phyloP scores from a whole-genome alignment of 345 rosid genomes.

The Eucalyptus erythrocorys region DNA sequence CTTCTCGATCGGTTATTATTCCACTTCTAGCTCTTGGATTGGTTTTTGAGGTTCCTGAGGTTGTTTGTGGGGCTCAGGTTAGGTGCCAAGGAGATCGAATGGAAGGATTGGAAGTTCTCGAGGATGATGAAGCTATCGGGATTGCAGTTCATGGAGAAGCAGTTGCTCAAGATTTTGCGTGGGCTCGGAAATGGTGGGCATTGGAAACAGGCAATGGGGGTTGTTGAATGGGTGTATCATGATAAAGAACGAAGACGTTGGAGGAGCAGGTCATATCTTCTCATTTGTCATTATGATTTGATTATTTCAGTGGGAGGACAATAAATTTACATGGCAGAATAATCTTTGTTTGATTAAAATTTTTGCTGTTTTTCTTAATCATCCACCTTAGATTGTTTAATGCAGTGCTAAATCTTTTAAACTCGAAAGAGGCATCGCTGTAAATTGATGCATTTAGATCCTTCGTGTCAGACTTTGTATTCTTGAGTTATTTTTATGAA shows the following conservation, averaged over 20 bases:
- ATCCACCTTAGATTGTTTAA: background rate
- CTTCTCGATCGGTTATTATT: background rate
- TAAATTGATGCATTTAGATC: background rate
- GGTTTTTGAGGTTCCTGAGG: background rate
- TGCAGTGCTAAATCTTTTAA: background rate
- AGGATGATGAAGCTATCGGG: slow-evolving; percentile 89
- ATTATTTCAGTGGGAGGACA: background rate
- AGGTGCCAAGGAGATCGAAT: slow-evolving; percentile 50
- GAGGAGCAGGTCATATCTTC: slow-evolving; percentile 54
- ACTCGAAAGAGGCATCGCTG: background rate
- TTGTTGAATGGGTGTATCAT: slow-evolving; percentile 70
- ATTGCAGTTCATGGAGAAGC: slow-evolving; percentile 69
- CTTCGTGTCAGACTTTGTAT: background rate
- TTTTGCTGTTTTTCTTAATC: background rate
- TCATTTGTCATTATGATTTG: background rate
- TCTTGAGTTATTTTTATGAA: background rate
- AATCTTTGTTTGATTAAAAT: background rate
- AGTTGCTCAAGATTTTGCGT: slow-evolving; percentile 69
- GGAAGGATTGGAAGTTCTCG: slow-evolving; percentile 82
- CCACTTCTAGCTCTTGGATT: background rate
- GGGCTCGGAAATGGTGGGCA: slow-evolving; percentile 50
- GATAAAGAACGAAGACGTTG: slow-evolving; percentile 39
- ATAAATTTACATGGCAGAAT: background rate
- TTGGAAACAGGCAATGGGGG: slow-evolving; percentile 76
- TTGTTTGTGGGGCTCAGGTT: slow-evolving; percentile 24